These are phyloP conservation scores for Jaenimonas drosophilae DNA, from an alignment of 208 protist species.

Conservation along the genomic window DNA sequence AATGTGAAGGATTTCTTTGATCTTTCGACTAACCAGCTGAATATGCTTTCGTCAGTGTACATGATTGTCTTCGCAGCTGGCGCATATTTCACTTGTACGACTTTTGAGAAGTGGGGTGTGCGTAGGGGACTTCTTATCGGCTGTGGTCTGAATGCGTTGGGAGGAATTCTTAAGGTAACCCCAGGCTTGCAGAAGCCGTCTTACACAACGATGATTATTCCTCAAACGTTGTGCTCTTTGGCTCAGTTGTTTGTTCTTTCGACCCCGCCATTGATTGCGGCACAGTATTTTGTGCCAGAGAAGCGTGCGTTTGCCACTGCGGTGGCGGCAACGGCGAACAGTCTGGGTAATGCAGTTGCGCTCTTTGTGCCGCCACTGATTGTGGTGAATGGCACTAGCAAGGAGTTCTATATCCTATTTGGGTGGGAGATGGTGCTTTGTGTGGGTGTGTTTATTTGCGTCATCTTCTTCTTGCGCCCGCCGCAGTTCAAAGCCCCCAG, in stretches of 20 bases:
- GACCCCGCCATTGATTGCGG: constrained; percentile 57
- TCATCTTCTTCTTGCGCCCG: constrained; percentile 31
- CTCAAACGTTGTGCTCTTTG: constrained; percentile 39
- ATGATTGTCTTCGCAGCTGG: constrained; percentile 70
- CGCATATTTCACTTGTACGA: constrained; percentile 49
- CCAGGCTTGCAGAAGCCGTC: constrained; percentile 32
- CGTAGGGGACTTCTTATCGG: constrained; percentile 41
- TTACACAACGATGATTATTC: constrained; percentile 38
- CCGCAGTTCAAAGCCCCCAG: constrained; percentile 26
- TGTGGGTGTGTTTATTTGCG: constrained; percentile 22
- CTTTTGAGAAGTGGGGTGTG: constrained; percentile 65
- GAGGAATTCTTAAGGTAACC: constrained; percentile 45
- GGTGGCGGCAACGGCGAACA: constrained; percentile 55
- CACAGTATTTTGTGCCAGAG: constrained; percentile 46
- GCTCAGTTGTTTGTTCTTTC: constrained; percentile 70
- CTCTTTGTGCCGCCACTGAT: constrained; percentile 46
- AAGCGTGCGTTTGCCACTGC: constrained; percentile 58
- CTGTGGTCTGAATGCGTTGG: constrained; percentile 38
- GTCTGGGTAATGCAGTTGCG: constrained; percentile 52
- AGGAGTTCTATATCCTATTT: constrained; percentile 54
- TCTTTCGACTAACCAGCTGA: constrained; percentile 47
- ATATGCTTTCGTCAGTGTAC: constrained; percentile 68
- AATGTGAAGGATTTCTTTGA: constrained; percentile 29
- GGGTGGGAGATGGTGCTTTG: constrained; percentile 36
- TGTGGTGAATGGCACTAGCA: constrained; percentile 18